A percentile compares a stretch with the other conserved stretches of the same genome.
Conservation (phyloP, 2,329 filamentous ascomycete genomes). For the Alternaria postmessia region DNA sequence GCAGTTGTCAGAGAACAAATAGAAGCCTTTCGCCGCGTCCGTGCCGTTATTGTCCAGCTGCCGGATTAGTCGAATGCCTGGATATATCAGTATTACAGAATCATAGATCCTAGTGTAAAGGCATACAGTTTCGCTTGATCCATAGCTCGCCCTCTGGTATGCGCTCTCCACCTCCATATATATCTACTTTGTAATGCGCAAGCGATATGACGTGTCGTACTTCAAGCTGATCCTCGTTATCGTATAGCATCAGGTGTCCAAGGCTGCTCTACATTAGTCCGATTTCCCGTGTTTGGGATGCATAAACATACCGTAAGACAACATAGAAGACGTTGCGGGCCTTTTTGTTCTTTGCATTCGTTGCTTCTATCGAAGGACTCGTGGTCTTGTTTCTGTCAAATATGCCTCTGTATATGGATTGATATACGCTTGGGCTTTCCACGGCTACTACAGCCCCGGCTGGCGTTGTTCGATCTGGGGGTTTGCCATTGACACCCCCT, state of each 20-base stretch:
- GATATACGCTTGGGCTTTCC: constrained; percentile 93
- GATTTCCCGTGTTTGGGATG: background rate
- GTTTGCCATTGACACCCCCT: constrained; percentile 90
- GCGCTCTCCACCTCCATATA: constrained; percentile 79
- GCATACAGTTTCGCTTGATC: constrained; percentile 84
- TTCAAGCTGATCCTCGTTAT: constrained; percentile 93
- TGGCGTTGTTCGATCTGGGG: constrained; percentile 84
- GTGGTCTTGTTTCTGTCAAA: constrained; percentile 78
- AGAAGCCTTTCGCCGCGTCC: constrained; percentile 83
- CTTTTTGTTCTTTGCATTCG: constrained; percentile 62
- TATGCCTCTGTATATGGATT: constrained; percentile 96
- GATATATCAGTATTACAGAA: constrained; percentile 13
- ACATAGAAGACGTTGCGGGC: constrained; percentile 93
- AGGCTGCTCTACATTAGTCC: constrained; percentile 52
- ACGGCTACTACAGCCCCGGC: constrained; percentile 78
- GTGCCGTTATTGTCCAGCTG: constrained; percentile 62
- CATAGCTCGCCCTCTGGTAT: constrained; percentile 93
- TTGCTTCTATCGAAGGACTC: constrained; percentile 61
- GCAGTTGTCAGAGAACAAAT: constrained; percentile 91
- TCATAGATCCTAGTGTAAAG: background rate
- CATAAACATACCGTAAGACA: constrained; percentile 73
- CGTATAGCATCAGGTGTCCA: constrained; percentile 96
- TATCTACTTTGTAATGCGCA: constrained; percentile 82
- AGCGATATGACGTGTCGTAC: constrained; percentile 96
- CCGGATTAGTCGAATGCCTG: constrained; percentile 73